Conservation (phyloP, 139 green algal species). For the Zygnema circumcarinatum region DNA sequence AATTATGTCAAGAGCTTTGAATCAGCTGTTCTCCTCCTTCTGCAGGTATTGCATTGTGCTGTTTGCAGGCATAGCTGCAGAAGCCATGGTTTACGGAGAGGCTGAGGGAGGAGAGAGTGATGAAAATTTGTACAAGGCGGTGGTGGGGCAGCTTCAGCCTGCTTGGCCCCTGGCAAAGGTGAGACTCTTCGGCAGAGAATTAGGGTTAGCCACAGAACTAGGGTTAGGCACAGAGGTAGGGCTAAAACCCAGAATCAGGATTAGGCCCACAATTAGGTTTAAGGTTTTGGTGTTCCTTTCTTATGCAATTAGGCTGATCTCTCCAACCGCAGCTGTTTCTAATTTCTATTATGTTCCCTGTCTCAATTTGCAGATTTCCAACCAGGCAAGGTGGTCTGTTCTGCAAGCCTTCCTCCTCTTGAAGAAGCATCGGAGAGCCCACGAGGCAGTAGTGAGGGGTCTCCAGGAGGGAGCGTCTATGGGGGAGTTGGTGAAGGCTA, state of each 20-base stretch:
- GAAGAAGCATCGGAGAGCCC: conserved; percentile 27
- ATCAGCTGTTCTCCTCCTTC: too few species aligned
- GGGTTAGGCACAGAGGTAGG: not conserved
- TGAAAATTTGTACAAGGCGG: conserved; percentile 53
- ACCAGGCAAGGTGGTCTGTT: conserved; percentile 51
- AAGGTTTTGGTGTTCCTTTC: not conserved
- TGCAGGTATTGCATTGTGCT: conserved; percentile 58
- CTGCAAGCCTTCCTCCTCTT: conserved; percentile 39
- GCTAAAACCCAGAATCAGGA: not conserved
- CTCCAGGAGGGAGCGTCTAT: conserved; percentile 42
- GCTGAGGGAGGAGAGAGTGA: conserved; percentile 57
- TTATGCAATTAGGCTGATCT: not conserved
- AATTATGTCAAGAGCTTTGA: too few species aligned
- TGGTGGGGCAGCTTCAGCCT: conserved; percentile 42
- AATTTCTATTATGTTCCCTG: too few species aligned
- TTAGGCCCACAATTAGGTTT: not conserved
- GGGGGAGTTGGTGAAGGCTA: conserved; percentile 32
- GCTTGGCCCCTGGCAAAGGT: conserved; percentile 45
- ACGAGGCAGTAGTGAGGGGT: conserved; percentile 36
- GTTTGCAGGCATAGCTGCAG: conserved; percentile 56
- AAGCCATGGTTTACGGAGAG: conserved; percentile 50
- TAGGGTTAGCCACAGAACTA: not conserved
- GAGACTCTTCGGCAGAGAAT: not conserved
- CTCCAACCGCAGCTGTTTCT: too few species aligned
- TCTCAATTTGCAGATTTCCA: conserved; percentile 49